Conservation (phyloP, 148 eudicot genomes). For the Linanthus parryae region DNA sequence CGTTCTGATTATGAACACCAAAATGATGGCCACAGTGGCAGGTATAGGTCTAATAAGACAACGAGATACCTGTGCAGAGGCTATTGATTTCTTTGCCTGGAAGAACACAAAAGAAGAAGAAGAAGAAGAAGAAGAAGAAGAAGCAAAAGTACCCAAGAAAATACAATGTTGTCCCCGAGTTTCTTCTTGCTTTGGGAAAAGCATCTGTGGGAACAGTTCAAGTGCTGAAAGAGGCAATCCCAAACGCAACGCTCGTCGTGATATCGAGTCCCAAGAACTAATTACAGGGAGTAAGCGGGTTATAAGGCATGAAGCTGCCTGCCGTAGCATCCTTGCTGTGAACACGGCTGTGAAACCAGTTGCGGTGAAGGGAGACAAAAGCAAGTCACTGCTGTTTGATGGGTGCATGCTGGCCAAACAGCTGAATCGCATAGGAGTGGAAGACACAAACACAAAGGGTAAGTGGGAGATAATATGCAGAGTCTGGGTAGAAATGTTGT, state of each 20-base stretch:
- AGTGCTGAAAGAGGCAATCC: too few species aligned
- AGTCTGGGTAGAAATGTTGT: slow-evolving; percentile 39
- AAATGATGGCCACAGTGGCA: slow-evolving; percentile 32
- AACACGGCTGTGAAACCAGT: not conserved
- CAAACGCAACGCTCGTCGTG: too few species aligned
- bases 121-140: not conserved
- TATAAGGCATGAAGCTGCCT: too few species aligned
- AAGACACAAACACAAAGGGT: not conserved
- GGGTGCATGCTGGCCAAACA: not conserved
- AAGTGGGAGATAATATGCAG: slow-evolving; percentile 19
- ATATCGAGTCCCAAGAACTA: too few species aligned
- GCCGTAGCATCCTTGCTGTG: not conserved
- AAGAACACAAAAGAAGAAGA: not conserved
- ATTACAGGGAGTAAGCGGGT: too few species aligned
- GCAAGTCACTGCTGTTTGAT: slow-evolving; percentile 20
- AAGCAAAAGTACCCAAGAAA: not conserved
- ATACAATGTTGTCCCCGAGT: too few species aligned
- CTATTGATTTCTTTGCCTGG: slow-evolving; percentile 16
- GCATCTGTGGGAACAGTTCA: too few species aligned
- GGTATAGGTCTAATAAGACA: slow-evolving; percentile 38
- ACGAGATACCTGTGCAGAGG: slow-evolving; percentile 38
- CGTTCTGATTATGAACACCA: slow-evolving; percentile 28
- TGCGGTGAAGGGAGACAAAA: slow-evolving; percentile 16
- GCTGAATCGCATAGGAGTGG: not conserved
- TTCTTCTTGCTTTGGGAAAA: too few species aligned